Base-by-base conservation (phyloP, 2,329 filamentous ascomycete species). In the Aquanectria penicillioides region DNA sequence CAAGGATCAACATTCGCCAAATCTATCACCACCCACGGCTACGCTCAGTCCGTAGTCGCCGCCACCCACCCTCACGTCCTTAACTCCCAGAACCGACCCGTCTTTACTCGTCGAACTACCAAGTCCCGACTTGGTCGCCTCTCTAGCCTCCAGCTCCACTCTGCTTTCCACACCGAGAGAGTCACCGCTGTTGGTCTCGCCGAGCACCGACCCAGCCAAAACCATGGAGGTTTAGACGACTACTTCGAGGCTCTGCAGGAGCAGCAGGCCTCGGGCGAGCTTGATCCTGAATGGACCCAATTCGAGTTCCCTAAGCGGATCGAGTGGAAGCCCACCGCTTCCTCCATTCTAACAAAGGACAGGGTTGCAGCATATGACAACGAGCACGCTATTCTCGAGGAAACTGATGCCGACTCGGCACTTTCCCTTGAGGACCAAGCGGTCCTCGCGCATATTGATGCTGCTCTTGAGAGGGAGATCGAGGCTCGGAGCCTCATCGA, bases 1-100 rank as follows among this genome's bases (percentile, higher is more conserved):
- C 92, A 94, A 86, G 94, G 92, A 90, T 91, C 97, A 81, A 74
- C 77, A 73, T 77, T 78, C 73, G 89, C 92, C 75, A 98, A 98
- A 83, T 93, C 94, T 74, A 91, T 98, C 78, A 94, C 93, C 77
- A 94, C 93, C 76, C 93, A 98, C 87, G 94, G 94, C 80, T 98
- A 97, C 86, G 94, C 94, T 71, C 94, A 98, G 78, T 97, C 94
- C 64, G 90, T 98, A 80, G 93, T 99, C 80, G 95, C 95, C 74
- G 94, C 93, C 72, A 93, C 93, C 65, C 93, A 97, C 64, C 86
- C 86, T 55, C 83, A 85, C 89, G 90, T 81, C 85, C 87, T 84
- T 86, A 93, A 89, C 84, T 88, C 81, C 75, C 93, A 87, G 76
- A 88, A 86, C 75, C 83, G 86, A 68, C 85, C 85, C 63, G 85